phyloP scores from a whole-genome alignment of 2,329 filamentous ascomycete species.

The Talaromyces sp. region DNA sequence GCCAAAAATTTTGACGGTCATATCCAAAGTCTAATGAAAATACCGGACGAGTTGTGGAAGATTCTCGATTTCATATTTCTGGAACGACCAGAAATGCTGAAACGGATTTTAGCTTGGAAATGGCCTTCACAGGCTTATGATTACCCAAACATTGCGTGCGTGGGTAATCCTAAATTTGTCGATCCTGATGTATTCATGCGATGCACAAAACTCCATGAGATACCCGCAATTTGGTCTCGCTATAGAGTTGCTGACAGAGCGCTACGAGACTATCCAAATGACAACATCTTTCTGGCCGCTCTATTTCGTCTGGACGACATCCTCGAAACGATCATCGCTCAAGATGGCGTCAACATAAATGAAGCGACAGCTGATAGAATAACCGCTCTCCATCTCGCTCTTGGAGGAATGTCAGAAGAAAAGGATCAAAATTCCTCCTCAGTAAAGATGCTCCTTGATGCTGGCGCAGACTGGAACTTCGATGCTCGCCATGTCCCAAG shows the following conservation, averaged over 20 bases:
- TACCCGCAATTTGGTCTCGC: conserved; percentile 9
- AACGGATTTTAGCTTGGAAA: conserved; percentile 5
- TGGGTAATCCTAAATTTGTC: conserved; percentile 5
- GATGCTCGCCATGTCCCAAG: neutral
- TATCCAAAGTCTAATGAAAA: neutral
- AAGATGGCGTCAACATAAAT: conserved; percentile 8
- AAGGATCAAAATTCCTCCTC: neutral
- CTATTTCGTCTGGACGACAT: neutral
- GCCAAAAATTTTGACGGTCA: conserved; percentile 9
- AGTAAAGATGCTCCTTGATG: conserved; percentile 2
- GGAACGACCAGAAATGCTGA: neutral
- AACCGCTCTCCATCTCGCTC: neutral
- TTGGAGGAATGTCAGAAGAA: neutral
- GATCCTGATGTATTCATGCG: conserved; percentile 12
- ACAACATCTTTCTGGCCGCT: conserved; percentile 2
- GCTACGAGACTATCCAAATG: neutral
- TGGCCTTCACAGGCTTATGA: neutral
- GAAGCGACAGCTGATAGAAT: neutral
- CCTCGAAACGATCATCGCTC: conserved; percentile 2
- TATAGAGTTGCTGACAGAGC: neutral
- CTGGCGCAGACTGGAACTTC: conserved; percentile 9
- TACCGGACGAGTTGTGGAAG: conserved; percentile 5
- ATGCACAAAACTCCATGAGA: conserved; percentile 5
- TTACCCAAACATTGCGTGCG: conserved; percentile 5
- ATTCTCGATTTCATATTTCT: conserved; percentile 10